Base-by-base conservation (phyloP, 495 filamentous ascomycete species). In the Lophium mytilinum region DNA sequence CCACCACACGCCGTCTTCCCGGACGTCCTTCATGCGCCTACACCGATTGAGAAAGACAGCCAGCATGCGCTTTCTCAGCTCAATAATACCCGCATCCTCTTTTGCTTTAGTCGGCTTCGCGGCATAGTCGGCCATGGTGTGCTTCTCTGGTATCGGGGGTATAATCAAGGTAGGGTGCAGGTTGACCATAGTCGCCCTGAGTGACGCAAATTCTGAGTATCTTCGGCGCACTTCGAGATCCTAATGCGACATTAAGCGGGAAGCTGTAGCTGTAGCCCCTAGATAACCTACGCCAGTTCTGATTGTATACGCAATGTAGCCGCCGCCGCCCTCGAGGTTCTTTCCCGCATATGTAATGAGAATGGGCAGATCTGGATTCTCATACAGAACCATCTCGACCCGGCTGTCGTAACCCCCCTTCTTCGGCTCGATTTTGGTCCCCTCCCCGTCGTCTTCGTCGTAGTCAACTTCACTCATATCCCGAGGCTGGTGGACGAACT, bases 61-160 rank as follows among this genome's bases (percentile, higher is more conserved):
- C 39, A 98, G 70, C 93, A 98, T 98, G 53, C 93, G 86, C 69
- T 96, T 96, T 50, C 93, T 81, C 39, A 96, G 77, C 60, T 98
- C 93, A 55, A 98, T 98, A 43, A 96, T 97, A 57, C 88, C 85
- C 34, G 87, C 84, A 69, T 98, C 94, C 72, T 97, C 93, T 71
- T 96, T 98, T 30, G 93, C 93, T 68, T 91, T 95, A 33, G 93
- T 96, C 0, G 93, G 93, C 61, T 95, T 96, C 17, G 94, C 91
- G 21, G 93, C 93, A 69, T 98, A 98, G 67, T 98, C 93, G 47
- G 93, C 92, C 86, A 97, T 92, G 52, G 89, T 90, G 68, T 97
- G 93, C 70, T 98, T 98, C 73, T 98, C 93, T 9, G 93, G 93
- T 60, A 98, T 98, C 1, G 93, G 93, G 0, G 93, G 93, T 51